Base-by-base conservation (phyloP, 2,329 filamentous ascomycete species). In the Parafenestella ontariensis region DNA sequence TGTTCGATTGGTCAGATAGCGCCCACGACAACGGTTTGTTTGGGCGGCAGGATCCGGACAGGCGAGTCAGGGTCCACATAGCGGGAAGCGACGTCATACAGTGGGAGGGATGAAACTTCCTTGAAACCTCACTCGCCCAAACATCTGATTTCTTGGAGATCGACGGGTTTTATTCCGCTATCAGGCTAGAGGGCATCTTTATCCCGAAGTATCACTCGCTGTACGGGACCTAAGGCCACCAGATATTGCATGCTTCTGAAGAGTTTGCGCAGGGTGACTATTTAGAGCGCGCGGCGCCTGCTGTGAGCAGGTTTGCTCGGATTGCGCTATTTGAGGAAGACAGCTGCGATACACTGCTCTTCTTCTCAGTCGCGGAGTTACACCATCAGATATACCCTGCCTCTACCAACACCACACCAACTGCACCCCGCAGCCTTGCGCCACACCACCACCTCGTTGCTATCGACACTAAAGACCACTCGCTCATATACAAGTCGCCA, bases 161-260 rank as follows among this genome's bases (percentile, higher is more conserved):
- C 51, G 46, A 48, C 55, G 55, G 28, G 17, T 5, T n/a, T 40
- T 8, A 23, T 49, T 15, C 55, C 47, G 33, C 28, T 46, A 49
- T 43, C 15, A 43, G 54, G 15, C 20, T 54, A 54, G 54, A 42
- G 4, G 5, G 1, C 18, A 21, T 18, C 46, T 24, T 34, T 24
- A 36, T 43, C 51, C 43, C 51, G 46, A 48, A 55, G 23, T 33
- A 46, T 21, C 29, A 49, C 48, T 23, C 31, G 46, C 49, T 43
- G 36, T 46, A 20, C 33, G 45, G 45, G 44, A 31, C 46, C 54
- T 42, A 45, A 57, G 46, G 54, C 46, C 44, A 54, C 42, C 43
- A 47, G 37, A 44, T 26, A 36, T 42, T 31, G 49, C 54, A 45
- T 56, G 40, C 31, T 46, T 41, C 15, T 11, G 26, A 17, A 40